Conservation (phyloP, 352 stramenopile genomes). For the Phytophthora litchii region DNA sequence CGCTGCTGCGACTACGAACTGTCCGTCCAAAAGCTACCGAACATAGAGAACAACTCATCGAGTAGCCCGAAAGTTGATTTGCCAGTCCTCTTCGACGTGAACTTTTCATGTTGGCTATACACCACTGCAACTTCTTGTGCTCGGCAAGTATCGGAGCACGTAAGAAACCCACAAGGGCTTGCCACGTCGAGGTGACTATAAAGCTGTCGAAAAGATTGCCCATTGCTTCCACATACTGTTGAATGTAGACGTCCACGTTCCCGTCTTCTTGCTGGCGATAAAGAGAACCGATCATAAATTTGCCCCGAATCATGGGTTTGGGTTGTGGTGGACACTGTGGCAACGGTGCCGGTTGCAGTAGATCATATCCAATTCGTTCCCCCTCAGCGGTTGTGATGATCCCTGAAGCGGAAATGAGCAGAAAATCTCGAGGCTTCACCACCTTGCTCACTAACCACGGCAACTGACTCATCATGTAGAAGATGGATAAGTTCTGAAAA, state of each 20-base stretch:
- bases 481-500: constrained; percentile 54
- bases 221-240: constrained; percentile 38
- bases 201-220: constrained; percentile 36
- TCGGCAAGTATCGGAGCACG: constrained; percentile 29
- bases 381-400: constrained; percentile 39
- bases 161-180: constrained; percentile 34
- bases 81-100: constrained; percentile 20
- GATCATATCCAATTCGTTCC: constrained; percentile 58
- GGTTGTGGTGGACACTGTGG: constrained; percentile 25
- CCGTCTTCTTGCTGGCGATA: constrained; percentile 40
- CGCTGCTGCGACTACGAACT: constrained; percentile 25
- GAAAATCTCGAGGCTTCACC: constrained; percentile 47
- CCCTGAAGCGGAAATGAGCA: constrained; percentile 50
- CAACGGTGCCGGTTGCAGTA: constrained; percentile 57
- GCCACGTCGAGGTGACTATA: constrained; percentile 33
- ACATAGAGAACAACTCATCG: constrained; percentile 29
- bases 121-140: constrained; percentile 42
- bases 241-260: constrained; percentile 41
- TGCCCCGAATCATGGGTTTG: constrained; percentile 39
- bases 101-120: constrained; percentile 38
- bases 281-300: constrained; percentile 41
- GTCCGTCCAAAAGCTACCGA: constrained; percentile 24
- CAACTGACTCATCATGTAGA: constrained; percentile 46
- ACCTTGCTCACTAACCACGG: constrained; percentile 49
- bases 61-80: constrained; percentile 21